A percentile compares a stretch with the other conserved stretches of the same genome.
These are phyloP conservation scores for Hyphopichia khmerensis DNA, from an alignment of 1,139 yeast species.

Conservation along the genomic window DNA sequence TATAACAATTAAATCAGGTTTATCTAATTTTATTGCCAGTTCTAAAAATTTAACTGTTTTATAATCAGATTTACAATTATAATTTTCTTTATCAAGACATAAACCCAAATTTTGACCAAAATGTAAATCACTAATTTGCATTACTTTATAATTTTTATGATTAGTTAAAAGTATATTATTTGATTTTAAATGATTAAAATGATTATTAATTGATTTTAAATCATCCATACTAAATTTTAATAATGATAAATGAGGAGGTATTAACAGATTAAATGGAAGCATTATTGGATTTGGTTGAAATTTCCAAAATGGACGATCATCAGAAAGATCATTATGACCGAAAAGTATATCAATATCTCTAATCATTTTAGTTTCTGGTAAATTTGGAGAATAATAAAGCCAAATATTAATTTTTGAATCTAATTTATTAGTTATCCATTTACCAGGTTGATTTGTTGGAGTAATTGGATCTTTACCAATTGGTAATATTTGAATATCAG, in stretches of 20 bases:
- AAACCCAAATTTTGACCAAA: conserved; percentile 32
- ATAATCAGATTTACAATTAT: conserved; percentile 25
- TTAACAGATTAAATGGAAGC: conserved; percentile 11
- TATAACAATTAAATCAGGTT: conserved; percentile 37
- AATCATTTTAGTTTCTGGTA: conserved; percentile 13
- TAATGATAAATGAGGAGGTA: conserved; percentile 15
- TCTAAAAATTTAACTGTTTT: conserved; percentile 30
- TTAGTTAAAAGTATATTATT: conserved; percentile 6
- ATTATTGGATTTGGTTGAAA: conserved; percentile 13
- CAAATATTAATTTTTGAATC: conserved; percentile 6
- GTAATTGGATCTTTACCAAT: conserved; percentile 2
- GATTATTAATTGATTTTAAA: background rate
- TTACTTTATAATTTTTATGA: conserved; percentile 23
- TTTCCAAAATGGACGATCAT: conserved; percentile 17
- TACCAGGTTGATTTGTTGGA: conserved; percentile 3
- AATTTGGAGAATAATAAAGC: background rate
- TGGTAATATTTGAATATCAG: conserved; percentile 10
- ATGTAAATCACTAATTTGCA: conserved; percentile 44
- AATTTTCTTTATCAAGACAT: conserved; percentile 10
- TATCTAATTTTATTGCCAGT: conserved; percentile 25
- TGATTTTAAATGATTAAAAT: conserved; percentile 4
- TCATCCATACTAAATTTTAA: conserved; percentile 1
- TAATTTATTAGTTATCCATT: conserved; percentile 2
- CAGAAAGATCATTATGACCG: conserved; percentile 22
- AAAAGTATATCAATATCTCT: conserved; percentile 25